Base-by-base conservation (phyloP, 108 stramenopile genomes). In the Skeletonema marinoi region DNA sequence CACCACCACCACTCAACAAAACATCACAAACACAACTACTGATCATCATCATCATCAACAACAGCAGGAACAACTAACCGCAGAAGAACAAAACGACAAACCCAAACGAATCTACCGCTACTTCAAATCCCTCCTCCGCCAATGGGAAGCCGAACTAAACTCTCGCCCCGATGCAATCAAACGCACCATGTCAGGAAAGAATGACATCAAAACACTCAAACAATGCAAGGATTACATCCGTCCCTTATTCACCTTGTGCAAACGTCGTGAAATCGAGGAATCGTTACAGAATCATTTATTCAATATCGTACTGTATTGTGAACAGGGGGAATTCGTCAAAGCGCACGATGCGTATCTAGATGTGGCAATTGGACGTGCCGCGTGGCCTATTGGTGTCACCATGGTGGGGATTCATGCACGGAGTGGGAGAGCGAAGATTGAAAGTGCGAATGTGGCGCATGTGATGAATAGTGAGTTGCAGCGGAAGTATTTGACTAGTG, bases 371-470 rank as follows among this genome's bases (percentile, higher is more conserved):
- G 99, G 99, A 21, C 82, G 97, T 63, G 93, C 96, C 8, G 95
- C 99, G 1, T 99, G 99, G 99, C 99, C 99, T 6, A 98, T 99
- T 63, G 99, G 99, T 31, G 96, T 99, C 48, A 98, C 98, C 21
- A 97, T 96, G 96, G 97, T 98, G 60, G 99, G 99, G 32, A 98
- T 99, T 75, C 99, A 99, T 85, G 96, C 96, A 31, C 87, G 99
- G 32, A 83, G 87, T 39, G 98, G 97, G 6, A 92, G 98, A 16
- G 97, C 94, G 44, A 97, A 96, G 65, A 97, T 98, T 77, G 93
- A 94, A 31, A 87, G 93, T 29, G 65, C 87, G 69, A 98, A 99
- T 85, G 97, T 99, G 21, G 98, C 98, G 11, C 98, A 96, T 78
- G 91, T 96, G n/a, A 96, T 96, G 96, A 96, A 96, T 82, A 87